Percentiles rank a stretch among this genome's conserved stretches.
Conservation (phyloP, 2,329 filamentous ascomycete species). For the Epichloe typhina region DNA sequence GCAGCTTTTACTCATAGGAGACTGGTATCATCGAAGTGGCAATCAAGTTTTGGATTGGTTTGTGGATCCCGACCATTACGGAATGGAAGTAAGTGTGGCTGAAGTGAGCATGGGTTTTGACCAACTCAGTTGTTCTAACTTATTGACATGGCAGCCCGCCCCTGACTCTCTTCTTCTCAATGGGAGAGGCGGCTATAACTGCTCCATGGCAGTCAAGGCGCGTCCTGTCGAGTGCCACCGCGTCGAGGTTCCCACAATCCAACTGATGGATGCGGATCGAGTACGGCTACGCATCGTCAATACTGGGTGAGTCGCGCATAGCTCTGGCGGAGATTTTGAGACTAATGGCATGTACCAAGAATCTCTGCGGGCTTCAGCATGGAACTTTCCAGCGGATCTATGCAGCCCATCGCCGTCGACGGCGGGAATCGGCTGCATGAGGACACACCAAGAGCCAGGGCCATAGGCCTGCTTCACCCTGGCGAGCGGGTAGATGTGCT, state of each 20-base stretch:
- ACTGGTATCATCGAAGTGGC: conserved; percentile 25
- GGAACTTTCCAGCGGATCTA: background rate
- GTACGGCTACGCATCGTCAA: conserved; percentile 10
- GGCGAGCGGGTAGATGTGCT: conserved; percentile 12
- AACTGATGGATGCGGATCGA: conserved; percentile 4
- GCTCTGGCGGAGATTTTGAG: background rate
- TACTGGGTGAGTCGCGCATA: conserved; percentile 4
- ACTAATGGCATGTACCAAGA: background rate
- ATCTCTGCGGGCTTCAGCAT: conserved; percentile 6
- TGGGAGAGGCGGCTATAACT: conserved; percentile 15
- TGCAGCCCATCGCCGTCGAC: conserved; percentile 10
- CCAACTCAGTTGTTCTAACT: conserved; percentile 1
- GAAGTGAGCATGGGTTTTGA: conserved; percentile 6
- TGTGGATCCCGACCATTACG: conserved; percentile 12
- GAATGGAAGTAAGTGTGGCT: conserved; percentile 8
- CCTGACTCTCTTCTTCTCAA: conserved; percentile 28
- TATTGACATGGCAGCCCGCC: conserved; percentile 20
- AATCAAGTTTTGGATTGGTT: conserved; percentile 14
- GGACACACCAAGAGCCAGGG: conserved; percentile 5
- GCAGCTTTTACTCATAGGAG: conserved; percentile 24
- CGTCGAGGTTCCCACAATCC: conserved; percentile 4
- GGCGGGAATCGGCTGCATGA: conserved; percentile 7
- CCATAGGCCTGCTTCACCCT: conserved; percentile 11
- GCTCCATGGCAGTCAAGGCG: conserved; percentile 10
- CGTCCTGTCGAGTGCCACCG: conserved; percentile 7